Evolutionary conservation across 768 basidiomycete genomes (phyloP).

Genomic region (Xerocomus spinulosus): DNA sequence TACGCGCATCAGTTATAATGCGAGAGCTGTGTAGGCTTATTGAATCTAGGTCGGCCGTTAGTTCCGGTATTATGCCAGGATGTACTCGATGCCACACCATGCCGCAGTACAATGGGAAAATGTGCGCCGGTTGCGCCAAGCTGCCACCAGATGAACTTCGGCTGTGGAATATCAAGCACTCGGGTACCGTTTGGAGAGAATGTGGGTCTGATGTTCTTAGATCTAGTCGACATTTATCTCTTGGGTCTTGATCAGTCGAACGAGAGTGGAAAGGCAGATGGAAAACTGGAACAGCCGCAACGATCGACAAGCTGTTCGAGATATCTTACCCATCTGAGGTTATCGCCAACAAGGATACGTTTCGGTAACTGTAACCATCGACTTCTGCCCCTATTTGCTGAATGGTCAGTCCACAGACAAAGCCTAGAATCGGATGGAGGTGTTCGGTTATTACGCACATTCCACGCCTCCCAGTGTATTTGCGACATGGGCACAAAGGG

Average conservation of each 20-base stretch:
- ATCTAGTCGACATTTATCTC: constrained; percentile 18
- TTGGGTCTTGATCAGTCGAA: constrained; percentile 41
- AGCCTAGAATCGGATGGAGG: constrained; percentile 35
- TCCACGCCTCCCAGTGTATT: constrained; percentile 62
- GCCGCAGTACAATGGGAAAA: constrained; percentile 43
- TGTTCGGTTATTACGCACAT: constrained; percentile 50
- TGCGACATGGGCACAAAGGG: constrained; percentile 62
- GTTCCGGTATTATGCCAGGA: constrained; percentile 42
- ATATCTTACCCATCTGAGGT: constrained; percentile 33
- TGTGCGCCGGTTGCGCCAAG: constrained; percentile 51
- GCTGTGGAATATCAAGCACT: constrained; percentile 45
- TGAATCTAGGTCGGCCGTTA: constrained; percentile 46
- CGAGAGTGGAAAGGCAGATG: constrained; percentile 48
- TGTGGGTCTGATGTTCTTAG: constrained; percentile 36
- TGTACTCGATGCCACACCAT: constrained; percentile 47
- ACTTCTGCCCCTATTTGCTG: constrained; percentile 1
- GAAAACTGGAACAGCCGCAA: constrained; percentile 31
- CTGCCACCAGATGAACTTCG: constrained; percentile 38
- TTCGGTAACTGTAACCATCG: constrained; percentile 36
- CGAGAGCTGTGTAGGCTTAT: constrained; percentile 6
- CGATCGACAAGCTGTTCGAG: constrained; percentile 55
- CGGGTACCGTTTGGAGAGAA: constrained; percentile 47
- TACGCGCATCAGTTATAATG: constrained; percentile 25
- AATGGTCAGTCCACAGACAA: constrained; percentile 10
- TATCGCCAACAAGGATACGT: constrained; percentile 40